Percentiles rank a stretch among this genome's conserved stretches.
Evolutionary conservation across 1,284 basidiomycete genomes (phyloP).

Genomic region (Ustilago curta): DNA sequence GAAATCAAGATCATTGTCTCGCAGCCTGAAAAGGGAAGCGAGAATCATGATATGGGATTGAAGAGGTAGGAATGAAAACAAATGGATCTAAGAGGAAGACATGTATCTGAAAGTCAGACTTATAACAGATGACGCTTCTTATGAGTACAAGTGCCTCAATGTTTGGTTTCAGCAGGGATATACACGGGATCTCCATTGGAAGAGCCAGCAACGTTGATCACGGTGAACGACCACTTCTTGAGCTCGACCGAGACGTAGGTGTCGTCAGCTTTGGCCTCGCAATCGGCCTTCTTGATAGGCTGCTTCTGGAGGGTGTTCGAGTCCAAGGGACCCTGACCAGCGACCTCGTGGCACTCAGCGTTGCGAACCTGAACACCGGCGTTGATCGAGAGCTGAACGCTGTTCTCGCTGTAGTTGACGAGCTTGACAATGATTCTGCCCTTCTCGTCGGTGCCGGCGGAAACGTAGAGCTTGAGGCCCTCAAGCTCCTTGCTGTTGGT

Average conservation of each 20-base stretch:
- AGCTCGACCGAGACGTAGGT: constrained; percentile 5
- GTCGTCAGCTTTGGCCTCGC: constrained; percentile 12
- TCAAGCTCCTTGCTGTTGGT: constrained; percentile 37
- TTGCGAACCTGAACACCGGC: background rate
- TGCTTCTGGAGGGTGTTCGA: constrained; percentile 48
- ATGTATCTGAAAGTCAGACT: too few species aligned
- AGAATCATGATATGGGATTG: too few species aligned
- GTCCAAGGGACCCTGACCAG: constrained; percentile 35
- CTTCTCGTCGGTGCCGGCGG: constrained; percentile 33
- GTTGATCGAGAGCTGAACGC: constrained; percentile 14
- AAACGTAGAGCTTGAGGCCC: constrained; percentile 32
- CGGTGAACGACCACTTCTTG: constrained; percentile 44
- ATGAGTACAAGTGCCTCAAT: background rate
- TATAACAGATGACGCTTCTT: too few species aligned
- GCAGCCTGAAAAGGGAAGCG: too few species aligned
- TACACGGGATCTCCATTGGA: too few species aligned
- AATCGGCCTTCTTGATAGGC: constrained; percentile 14
- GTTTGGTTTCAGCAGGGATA: background rate
- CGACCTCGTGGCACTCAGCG: constrained; percentile 18
- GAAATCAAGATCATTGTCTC: too few species aligned
- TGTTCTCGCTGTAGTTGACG: constrained; percentile 46
- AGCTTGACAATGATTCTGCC: constrained; percentile 44
- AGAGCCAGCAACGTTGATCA: constrained; percentile 12
- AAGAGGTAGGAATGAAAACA: too few species aligned
- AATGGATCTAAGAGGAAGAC: too few species aligned